Percentiles rank a stretch among this genome's conserved stretches.
Conservation (phyloP, 805 yeast species). For the Wickerhamiella dianesei region DNA sequence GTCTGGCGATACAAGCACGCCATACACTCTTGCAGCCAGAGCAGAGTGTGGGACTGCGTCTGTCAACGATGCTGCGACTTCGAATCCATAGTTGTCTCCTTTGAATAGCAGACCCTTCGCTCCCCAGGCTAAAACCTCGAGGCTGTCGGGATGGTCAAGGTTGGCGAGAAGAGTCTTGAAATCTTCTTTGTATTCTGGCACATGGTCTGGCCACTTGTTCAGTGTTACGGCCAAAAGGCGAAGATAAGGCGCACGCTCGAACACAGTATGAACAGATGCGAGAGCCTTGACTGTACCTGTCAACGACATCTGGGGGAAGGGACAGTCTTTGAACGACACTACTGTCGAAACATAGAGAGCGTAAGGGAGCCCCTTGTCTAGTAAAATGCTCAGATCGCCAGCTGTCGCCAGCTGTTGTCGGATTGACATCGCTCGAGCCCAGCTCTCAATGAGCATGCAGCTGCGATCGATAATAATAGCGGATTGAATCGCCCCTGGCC, state of each 20-base stretch:
- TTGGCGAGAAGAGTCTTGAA: constrained; percentile 2
- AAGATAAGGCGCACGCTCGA: constrained; percentile 40
- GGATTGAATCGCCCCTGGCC: background rate
- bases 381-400: constrained; percentile 1
- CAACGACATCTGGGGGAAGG: background rate
- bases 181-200: constrained; percentile 15
- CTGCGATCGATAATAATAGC: constrained; percentile 11
- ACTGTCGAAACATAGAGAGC: background rate
- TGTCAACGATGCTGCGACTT: constrained; percentile 27
- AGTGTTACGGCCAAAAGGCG: constrained; percentile 40
- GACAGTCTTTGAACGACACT: background rate
- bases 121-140: constrained; percentile 58
- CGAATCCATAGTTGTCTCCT: constrained; percentile 32
- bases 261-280: constrained; percentile 19
- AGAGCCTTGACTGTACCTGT: constrained; percentile 4
- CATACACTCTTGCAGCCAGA: constrained; percentile 44
- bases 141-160: constrained; percentile 12
- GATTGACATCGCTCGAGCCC: constrained; percentile 16
- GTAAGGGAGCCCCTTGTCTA: background rate
- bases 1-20: constrained; percentile 54
- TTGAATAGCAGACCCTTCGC: constrained; percentile 55
- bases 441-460: constrained; percentile 16
- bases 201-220: constrained; percentile 38
- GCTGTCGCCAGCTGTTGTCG: constrained; percentile 12
- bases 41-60: constrained; percentile 25